Evolutionary conservation across 2,329 filamentous ascomycete genomes (phyloP).

Genomic region (Ophiocordyceps robertsii): DNA sequence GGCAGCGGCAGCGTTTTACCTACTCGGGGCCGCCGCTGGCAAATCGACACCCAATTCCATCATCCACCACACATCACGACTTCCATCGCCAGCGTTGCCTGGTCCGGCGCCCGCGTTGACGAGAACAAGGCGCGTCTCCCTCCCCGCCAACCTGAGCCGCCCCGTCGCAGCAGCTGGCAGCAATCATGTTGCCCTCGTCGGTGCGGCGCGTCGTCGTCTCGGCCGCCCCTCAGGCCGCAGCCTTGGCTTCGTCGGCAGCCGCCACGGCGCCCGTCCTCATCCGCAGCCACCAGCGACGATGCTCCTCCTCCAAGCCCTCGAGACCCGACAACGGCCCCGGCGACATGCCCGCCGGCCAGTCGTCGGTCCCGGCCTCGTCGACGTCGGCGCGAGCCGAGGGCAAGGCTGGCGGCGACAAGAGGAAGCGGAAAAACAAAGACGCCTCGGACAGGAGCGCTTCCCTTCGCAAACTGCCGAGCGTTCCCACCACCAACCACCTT

Average conservation of each 20-base stretch:
- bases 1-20: no score
- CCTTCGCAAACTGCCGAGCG: slow-evolving; percentile 51
- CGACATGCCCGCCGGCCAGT: slow-evolving; percentile 33
- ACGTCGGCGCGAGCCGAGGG: slow-evolving; percentile 25
- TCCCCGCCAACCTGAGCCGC: background rate
- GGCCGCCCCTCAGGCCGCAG: slow-evolving; percentile 29
- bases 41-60: no score
- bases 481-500: slow-evolving; percentile 63
- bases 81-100: background rate
- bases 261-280: slow-evolving; percentile 22
- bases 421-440: slow-evolving; percentile 46
- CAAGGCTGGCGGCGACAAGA: slow-evolving; percentile 35
- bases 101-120: background rate
- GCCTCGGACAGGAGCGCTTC: slow-evolving; percentile 27
- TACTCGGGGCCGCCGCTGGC: no score
- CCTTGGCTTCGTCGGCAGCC: slow-evolving; percentile 27
- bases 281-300: slow-evolving; percentile 37
- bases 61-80: no score
- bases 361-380: slow-evolving; percentile 33
- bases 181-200: slow-evolving; percentile 39
- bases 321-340: slow-evolving; percentile 43
- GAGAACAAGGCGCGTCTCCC: background rate
- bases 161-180: slow-evolving; percentile 10
- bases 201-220: slow-evolving; percentile 40
- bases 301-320: slow-evolving; percentile 50